These are phyloP conservation scores for Coemansia sp. DNA, from an alignment of 192 early-diverging fungal genomes.

Conservation along the genomic window DNA sequence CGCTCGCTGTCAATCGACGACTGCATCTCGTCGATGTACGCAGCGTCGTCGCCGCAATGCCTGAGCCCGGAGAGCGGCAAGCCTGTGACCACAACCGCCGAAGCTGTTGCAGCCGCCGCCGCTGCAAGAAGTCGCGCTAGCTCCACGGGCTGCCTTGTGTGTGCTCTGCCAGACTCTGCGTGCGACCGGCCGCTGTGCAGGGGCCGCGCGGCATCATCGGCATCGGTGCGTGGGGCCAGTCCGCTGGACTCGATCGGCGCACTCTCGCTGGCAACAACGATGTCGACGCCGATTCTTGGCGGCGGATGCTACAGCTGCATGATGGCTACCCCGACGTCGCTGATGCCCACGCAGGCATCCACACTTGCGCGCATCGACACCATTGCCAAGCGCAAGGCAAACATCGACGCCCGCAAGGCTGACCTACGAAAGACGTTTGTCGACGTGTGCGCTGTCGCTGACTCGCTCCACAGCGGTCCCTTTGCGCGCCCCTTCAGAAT, in stretches of 20 bases:
- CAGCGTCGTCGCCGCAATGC: conserved; percentile 14
- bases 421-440: conserved; percentile 42
- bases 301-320: conserved; percentile 9
- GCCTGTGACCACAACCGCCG: conserved; percentile 7
- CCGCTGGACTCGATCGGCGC: conserved; percentile 3
- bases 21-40: conserved; percentile 46
- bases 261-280: neutral
- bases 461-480: conserved; percentile 59
- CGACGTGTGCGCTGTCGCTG: conserved; percentile 57
- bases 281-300: conserved; percentile 4
- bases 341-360: conserved; percentile 5
- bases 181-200: conserved; percentile 2
- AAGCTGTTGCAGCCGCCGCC: conserved; percentile 9
- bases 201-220: conserved; percentile 7
- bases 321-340: conserved; percentile 7
- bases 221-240: conserved; percentile 1
- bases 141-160: conserved; percentile 20
- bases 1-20: conserved; percentile 50
- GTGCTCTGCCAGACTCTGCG: conserved; percentile 4
- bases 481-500: conserved; percentile 58
- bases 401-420: conserved; percentile 8
- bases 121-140: conserved; percentile 8
- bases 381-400: neutral
- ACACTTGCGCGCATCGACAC: conserved; percentile 1
- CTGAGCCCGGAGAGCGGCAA: conserved; percentile 11